phyloP scores from a whole-genome alignment of 805 yeast genomes.

The Lipomyces yamanashiensis region DNA sequence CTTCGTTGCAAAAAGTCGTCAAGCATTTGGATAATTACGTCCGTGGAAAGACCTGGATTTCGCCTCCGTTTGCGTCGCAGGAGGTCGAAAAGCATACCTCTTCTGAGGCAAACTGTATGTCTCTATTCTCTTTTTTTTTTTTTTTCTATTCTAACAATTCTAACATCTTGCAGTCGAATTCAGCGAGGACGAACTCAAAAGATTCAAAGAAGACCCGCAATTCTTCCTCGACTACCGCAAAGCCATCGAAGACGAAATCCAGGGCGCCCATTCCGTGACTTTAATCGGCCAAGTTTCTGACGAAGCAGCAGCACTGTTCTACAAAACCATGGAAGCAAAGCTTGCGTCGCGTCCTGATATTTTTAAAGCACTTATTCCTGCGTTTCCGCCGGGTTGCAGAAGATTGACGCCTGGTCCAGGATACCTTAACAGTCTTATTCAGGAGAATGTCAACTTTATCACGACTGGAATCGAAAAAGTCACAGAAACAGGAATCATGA shows the following conservation, averaged over 20 bases:
- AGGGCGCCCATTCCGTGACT: conserved; percentile 12
- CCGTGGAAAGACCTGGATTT: conserved; percentile 37
- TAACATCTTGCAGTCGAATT: conserved; percentile 11
- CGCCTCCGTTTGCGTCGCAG: conserved; percentile 35
- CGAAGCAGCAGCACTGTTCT: conserved; percentile 6
- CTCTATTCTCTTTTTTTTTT: too few relatives aligned
- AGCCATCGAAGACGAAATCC: conserved; percentile 34
- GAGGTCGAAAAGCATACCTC: conserved; percentile 34
- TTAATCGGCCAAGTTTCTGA: conserved; percentile 9
- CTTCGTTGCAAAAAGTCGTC: conserved; percentile 38
- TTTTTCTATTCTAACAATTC: neutral
- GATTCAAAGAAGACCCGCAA: conserved; percentile 32
- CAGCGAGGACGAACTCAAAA: conserved; percentile 24
- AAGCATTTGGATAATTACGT: conserved; percentile 37
- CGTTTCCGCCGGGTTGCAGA: conserved; percentile 37
- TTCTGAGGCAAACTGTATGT: conserved; percentile 25
- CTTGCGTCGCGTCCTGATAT: conserved; percentile 27
- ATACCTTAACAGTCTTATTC: conserved; percentile 29
- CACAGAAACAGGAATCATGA: conserved; percentile 29
- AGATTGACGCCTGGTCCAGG: conserved; percentile 38
- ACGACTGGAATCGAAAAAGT: conserved; percentile 27
- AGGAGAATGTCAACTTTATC: conserved; percentile 30
- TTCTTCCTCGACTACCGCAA: conserved; percentile 39
- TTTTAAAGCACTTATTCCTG: conserved; percentile 27
- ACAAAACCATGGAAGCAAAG: conserved; percentile 14